These are phyloP conservation scores for Gryganskiella cystojenkinii DNA, from an alignment of 192 early-diverging fungal genomes.

Conservation along the genomic window DNA sequence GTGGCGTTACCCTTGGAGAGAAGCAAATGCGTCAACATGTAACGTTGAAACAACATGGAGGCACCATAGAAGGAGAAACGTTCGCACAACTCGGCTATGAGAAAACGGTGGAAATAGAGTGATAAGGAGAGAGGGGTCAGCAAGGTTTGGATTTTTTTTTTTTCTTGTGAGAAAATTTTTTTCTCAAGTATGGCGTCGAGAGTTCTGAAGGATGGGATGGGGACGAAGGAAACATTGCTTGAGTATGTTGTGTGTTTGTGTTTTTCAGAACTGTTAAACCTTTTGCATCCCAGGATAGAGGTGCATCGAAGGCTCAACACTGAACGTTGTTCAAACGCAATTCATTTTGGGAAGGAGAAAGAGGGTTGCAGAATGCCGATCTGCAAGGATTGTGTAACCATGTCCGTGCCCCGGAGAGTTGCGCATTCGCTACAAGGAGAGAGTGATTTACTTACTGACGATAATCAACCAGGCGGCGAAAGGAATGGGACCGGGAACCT, in stretches of 20 bases:
- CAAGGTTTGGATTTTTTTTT: no score
- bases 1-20: slow-evolving; percentile 58
- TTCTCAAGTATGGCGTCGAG: no score
- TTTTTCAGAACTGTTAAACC: no score
- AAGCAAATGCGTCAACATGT: slow-evolving; percentile 64
- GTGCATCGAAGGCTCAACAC: no score
- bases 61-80: slow-evolving; percentile 76
- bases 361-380: no score
- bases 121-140: neutral
- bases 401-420: neutral
- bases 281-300: no score
- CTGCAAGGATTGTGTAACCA: neutral
- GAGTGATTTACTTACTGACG: slow-evolving; percentile 62
- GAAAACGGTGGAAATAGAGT: slow-evolving; percentile 21
- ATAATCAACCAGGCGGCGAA: slow-evolving; percentile 49
- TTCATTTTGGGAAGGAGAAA: no score
- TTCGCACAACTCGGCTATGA: slow-evolving; percentile 69
- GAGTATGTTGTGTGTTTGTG: no score
- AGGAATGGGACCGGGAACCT: slow-evolving; percentile 50
- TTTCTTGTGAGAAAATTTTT: slow-evolving; percentile 3
- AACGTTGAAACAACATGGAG: slow-evolving; percentile 69
- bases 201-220: no score
- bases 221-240: no score
- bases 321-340: no score
- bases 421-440: slow-evolving; percentile 57